Evolutionary conservation across 495 filamentous ascomycete genomes (phyloP).

Genomic region (Hyphodiscus hymeniophilus): DNA sequence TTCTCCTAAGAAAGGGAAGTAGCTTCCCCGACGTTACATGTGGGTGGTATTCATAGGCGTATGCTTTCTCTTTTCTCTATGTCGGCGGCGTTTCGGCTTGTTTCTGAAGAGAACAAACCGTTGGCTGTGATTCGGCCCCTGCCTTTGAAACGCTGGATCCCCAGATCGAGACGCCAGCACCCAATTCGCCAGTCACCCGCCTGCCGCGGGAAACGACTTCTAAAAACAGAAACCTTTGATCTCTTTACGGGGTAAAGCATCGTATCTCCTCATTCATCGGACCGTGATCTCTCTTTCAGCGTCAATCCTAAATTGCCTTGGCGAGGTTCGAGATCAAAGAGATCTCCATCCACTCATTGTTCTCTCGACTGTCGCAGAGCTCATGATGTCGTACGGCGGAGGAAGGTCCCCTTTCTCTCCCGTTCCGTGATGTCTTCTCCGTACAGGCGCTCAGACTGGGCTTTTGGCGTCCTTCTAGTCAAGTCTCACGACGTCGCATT

Average conservation of each 20-base stretch:
- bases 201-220: background rate
- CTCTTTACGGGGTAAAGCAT: background rate
- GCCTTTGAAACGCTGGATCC: constrained; percentile 2
- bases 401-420: background rate
- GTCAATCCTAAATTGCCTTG: background rate
- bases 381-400: background rate
- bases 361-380: background rate
- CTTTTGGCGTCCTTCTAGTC: background rate
- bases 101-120: background rate
- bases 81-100: background rate
- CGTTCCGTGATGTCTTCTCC: too few species aligned
- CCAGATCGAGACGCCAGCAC: background rate
- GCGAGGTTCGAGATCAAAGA: background rate
- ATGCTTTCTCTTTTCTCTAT: background rate
- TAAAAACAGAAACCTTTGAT: background rate
- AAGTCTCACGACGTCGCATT: background rate
- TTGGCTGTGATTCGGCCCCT: background rate
- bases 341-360: background rate
- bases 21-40: too few species aligned
- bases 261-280: background rate
- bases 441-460: too few species aligned
- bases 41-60: background rate
- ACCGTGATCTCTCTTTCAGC: background rate
- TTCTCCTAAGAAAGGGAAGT: too few species aligned
- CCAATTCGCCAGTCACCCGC: background rate